Evolutionary conservation across 805 yeast genomes (phyloP), one percentile per base, ranked within the genome.

Genomic region (Saturnispora saitoi): DNA sequence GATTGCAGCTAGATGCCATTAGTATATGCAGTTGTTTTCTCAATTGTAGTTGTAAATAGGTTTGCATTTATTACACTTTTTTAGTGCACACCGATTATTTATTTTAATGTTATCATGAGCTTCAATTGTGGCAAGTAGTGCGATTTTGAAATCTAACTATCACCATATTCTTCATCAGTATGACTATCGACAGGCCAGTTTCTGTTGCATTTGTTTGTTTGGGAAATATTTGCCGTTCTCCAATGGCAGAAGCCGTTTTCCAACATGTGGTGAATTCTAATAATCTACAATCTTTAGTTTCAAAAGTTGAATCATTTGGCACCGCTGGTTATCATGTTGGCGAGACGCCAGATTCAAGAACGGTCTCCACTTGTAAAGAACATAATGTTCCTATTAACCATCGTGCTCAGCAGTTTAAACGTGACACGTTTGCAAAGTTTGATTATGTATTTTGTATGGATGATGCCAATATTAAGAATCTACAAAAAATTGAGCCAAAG

Each of bases 221-320:
- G 24, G 97, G 97, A 3, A 90, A 90, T 64, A 86, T 86, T 20
- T 89, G 97, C 61, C 90, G 97, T 43, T 88, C 96, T 2, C 98
- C 98, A 12, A 91, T 90, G 98, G 97, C 98, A 0, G 97, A 91
- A 61, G 96, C 96, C 0, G 86, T 89, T 1, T 88, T 90, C 67
- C 72, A 70, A 43, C 79, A 86, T 50, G 69, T 70, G 14, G 95
- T 86, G 9, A 63, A 77, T 39, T 62, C 76, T 40, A 63, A 66
- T 19, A 81, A 82, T 0, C 63, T 70, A 28, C 59, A 52, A 31
- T 65, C 61, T 15, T 60, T 60, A n/a, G 77, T 89, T 52, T 61
- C 68, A 0, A 61, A 61, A 15, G 81, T 88, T 30, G 96, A 90
- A 59, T 88, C 96, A 0, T 90, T 81, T 65, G 98, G 97, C 14